These are phyloP conservation scores for Metrosideros polymorpha DNA, from an alignment of 441 rosid genomes.

Conservation along the genomic window DNA sequence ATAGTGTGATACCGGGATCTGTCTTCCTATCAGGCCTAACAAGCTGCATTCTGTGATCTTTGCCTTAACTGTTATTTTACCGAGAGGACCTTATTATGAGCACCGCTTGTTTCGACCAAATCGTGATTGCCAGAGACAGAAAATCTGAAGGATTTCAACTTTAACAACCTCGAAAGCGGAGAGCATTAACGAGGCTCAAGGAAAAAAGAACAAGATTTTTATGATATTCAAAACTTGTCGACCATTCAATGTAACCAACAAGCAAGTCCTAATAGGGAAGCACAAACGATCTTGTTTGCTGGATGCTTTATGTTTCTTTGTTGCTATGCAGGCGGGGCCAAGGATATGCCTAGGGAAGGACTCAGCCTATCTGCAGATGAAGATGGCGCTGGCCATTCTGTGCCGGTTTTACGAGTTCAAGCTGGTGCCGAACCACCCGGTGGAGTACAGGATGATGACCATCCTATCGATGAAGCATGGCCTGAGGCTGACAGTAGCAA, in stretches of 20 bases:
- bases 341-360: conserved; percentile 94
- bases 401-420: conserved; percentile 70
- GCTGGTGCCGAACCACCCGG: conserved; percentile 74
- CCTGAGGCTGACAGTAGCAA: conserved; percentile 45
- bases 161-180: neutral
- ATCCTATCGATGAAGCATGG: conserved; percentile 85
- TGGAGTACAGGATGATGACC: conserved; percentile 94
- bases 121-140: neutral
- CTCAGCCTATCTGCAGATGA: conserved; percentile 97
- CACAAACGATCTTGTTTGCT: neutral
- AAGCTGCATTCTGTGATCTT: neutral
- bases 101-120: neutral
- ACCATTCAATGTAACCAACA: neutral
- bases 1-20: neutral
- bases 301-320: neutral
- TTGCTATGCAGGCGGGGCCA: conserved; percentile 65
- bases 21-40: neutral
- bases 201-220: no score
- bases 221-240: neutral
- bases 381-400: conserved; percentile 82
- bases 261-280: neutral
- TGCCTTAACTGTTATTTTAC: neutral
- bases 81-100: neutral
- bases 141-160: neutral
- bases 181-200: neutral